These are phyloP conservation scores for Crepidotus variabilis DNA, from an alignment of 768 basidiomycete species.

Conservation along the genomic window DNA sequence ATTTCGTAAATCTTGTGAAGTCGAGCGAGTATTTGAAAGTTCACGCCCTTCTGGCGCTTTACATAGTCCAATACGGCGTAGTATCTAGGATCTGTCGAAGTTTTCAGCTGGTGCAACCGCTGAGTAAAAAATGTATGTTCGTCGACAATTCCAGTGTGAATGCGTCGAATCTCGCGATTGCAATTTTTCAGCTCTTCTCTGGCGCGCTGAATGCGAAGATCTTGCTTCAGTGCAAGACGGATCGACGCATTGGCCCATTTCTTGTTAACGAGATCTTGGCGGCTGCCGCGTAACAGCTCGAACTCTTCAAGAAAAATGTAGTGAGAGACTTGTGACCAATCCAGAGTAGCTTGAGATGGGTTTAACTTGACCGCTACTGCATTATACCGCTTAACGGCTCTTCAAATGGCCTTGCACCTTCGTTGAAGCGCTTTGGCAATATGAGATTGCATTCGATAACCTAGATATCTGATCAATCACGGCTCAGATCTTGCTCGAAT, in stretches of 20 bases:
- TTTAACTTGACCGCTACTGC: slow-evolving; percentile 15
- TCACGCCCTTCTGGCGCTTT: no score
- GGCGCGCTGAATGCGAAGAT: slow-evolving; percentile 25
- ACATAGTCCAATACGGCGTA: neutral
- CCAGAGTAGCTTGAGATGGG: slow-evolving; percentile 14
- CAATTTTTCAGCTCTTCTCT: slow-evolving; percentile 25
- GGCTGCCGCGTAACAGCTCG: slow-evolving; percentile 25
- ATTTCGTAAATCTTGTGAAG: no score
- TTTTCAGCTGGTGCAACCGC: neutral
- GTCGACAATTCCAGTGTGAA: slow-evolving; percentile 22
- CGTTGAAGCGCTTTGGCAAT: slow-evolving; percentile 29
- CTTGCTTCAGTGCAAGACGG: slow-evolving; percentile 20
- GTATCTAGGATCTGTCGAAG: neutral
- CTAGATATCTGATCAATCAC: slow-evolving; percentile 11
- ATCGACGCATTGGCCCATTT: slow-evolving; percentile 23
- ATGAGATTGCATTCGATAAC: slow-evolving; percentile 28
- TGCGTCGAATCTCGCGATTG: slow-evolving; percentile 27
- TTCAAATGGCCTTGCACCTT: slow-evolving; percentile 26
- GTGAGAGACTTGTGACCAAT: slow-evolving; percentile 17
- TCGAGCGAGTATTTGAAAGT: no score
- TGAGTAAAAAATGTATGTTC: slow-evolving; percentile 7
- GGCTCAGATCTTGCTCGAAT: no score
- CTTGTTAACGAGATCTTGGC: slow-evolving; percentile 21
- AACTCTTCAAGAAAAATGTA: slow-evolving; percentile 25
- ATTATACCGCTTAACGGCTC: slow-evolving; percentile 29